phyloP scores from a whole-genome alignment of 768 basidiomycete species.

The Lentinus brumalis region DNA sequence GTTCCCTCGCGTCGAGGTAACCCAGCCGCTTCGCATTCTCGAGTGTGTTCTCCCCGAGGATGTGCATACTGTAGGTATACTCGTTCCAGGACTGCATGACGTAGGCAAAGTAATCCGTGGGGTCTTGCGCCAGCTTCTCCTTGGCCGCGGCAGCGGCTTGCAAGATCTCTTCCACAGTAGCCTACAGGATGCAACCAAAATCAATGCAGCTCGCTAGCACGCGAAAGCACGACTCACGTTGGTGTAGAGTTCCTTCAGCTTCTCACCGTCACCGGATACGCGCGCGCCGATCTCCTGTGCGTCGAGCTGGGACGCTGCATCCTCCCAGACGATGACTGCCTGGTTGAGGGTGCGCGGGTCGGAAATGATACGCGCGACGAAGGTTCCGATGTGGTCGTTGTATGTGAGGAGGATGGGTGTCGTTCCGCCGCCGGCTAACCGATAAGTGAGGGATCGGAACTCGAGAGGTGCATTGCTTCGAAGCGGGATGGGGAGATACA shows the following conservation, averaged over 20 bases:
- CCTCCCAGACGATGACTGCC: constrained; percentile 30
- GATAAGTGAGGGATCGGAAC: no score
- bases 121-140: background rate
- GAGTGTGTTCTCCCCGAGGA: constrained; percentile 32
- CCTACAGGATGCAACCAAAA: no score
- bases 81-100: background rate
- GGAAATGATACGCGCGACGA: constrained; percentile 32
- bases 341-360: constrained; percentile 36
- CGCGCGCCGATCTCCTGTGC: constrained; percentile 24
- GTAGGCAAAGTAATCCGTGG: constrained; percentile 3
- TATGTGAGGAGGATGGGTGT: no score
- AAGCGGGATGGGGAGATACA: no score
- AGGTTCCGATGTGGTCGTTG: constrained; percentile 25
- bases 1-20: constrained; percentile 27
- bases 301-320: constrained; percentile 29
- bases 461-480: no score
- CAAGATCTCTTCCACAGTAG: no score
- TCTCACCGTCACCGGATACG: constrained; percentile 26
- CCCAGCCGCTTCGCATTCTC: constrained; percentile 24
- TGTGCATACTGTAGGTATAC: constrained; percentile 15
- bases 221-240: no score
- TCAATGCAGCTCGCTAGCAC: no score
- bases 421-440: no score
- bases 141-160: no score
- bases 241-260: constrained; percentile 7